Base-by-base conservation (phyloP, 805 yeast genomes). In the Henningerozyma blattae region DNA sequence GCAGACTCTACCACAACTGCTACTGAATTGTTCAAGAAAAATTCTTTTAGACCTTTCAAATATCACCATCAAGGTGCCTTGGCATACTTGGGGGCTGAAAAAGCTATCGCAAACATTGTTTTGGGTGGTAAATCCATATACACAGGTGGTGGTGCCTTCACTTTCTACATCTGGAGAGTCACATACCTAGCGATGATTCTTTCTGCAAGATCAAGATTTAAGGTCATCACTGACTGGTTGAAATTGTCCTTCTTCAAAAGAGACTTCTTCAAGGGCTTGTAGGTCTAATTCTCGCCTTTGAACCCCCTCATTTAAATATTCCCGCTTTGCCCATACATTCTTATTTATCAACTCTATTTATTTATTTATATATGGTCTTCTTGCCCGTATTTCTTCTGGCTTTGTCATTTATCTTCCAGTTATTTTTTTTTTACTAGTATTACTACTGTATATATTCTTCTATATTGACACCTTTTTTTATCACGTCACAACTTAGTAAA, bases 101-200 rank as follows among this genome's bases (percentile, higher is more conserved):
- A 76, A 60, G 96, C 96, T 34, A 89, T 86, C 51, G 96, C 96
- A 25, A 94, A 87, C 59, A 70, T 87, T 51, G 73, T 81, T n/a
- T 64, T 66, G 46, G 82, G 82, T 47, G 76, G 75, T 54, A 80
- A 85, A 73, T 75, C 82, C 31, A 75, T 80, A 56, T 74, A 83
- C 54, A 74, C 94, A 8, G 71, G 87, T 37, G 94, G 94, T 54
- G 96, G 96, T 57, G 65, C 77, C 32, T 60, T 85, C 53, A 86
- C 96, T 24, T 86, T 80, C 68, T 70, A 83, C 58, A 77, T 86
- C 70, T 87, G 96, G 96, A 78, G 94, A 65, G 68, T 85, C 10
- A 86, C 93, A 24, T 87, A 87, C 64, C 71, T 87, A 43, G 72
- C 82, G 53, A 86, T 87, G 95, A 72, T 85, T 58, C 72, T 87